These are phyloP conservation scores for Fusarium compactum DNA, from an alignment of 2,329 filamentous ascomycete species.

Conservation along the genomic window DNA sequence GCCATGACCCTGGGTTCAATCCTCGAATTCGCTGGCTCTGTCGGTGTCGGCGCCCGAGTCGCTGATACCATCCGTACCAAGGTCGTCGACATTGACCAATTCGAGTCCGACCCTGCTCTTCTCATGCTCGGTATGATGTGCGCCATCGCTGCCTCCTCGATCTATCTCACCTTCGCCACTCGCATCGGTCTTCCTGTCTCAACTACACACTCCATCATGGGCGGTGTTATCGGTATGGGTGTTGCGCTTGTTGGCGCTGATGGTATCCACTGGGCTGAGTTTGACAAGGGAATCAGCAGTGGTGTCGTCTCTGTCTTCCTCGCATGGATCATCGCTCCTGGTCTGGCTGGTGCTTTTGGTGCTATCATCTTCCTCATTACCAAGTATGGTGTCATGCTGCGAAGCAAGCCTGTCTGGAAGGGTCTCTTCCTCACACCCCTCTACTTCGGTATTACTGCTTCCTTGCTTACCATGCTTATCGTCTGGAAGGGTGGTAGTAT, in stretches of 20 bases:
- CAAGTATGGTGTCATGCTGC: conserved; percentile 69
- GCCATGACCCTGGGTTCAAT: conserved; percentile 69
- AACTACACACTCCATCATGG: conserved; percentile 72
- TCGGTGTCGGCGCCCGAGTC: conserved; percentile 71
- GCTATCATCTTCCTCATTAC: conserved; percentile 68
- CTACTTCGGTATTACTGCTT: conserved; percentile 68
- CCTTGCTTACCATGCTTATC: conserved; percentile 70
- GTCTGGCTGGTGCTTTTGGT: conserved; percentile 65
- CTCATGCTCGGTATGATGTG: conserved; percentile 72
- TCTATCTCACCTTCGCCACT: conserved; percentile 69
- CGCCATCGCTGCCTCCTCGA: conserved; percentile 64
- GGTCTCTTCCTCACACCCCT: conserved; percentile 66
- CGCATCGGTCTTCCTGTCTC: conserved; percentile 68
- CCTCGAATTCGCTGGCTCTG: conserved; percentile 71
- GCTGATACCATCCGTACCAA: conserved; percentile 73
- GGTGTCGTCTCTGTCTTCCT: conserved; percentile 68
- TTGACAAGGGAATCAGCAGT: conserved; percentile 54
- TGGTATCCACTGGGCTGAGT: conserved; percentile 67
- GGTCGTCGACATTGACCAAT: conserved; percentile 64
- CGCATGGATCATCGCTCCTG: conserved; percentile 71
- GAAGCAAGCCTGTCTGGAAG: conserved; percentile 64
- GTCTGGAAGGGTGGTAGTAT: conserved; percentile 66
- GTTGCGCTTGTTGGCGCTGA: conserved; percentile 64
- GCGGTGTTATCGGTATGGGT: conserved; percentile 70
- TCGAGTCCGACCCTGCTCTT: conserved; percentile 62